Evolutionary conservation across 805 yeast species (phyloP).

Genomic region (Scheffersomyces ergatensis): DNA sequence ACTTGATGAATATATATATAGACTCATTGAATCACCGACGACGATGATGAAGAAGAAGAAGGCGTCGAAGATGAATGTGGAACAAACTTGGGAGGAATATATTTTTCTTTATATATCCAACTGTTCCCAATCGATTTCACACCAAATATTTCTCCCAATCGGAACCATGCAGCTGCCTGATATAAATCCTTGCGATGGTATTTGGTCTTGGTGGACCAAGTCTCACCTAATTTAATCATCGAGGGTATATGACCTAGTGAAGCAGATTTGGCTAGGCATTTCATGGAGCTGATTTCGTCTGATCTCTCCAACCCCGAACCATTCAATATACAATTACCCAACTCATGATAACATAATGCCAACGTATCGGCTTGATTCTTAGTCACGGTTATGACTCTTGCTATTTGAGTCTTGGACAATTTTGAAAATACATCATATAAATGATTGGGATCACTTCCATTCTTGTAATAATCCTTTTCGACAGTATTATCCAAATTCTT

Average conservation of each 20-base stretch:
- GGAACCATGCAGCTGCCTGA: constrained; percentile 68
- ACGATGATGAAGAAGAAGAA: too few species aligned
- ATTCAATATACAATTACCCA: constrained; percentile 54
- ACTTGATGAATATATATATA: too few species aligned
- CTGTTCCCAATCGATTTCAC: constrained; percentile 61
- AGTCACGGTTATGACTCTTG: constrained; percentile 29
- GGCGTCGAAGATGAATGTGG: not conserved
- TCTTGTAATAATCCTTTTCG: constrained; percentile 11
- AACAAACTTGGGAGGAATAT: constrained; percentile 20
- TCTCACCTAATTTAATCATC: constrained; percentile 64
- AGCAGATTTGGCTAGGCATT: constrained; percentile 62
- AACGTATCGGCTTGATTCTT: constrained; percentile 40
- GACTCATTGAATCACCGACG: too few species aligned
- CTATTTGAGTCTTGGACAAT: constrained; percentile 20
- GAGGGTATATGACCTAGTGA: constrained; percentile 67
- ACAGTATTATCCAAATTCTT: constrained; percentile 16
- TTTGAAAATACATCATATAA: constrained; percentile 21
- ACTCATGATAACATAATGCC: constrained; percentile 56
- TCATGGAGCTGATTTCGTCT: constrained; percentile 57
- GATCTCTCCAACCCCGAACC: constrained; percentile 53
- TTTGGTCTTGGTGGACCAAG: constrained; percentile 61
- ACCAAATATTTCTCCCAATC: constrained; percentile 64
- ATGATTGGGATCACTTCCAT: constrained; percentile 23
- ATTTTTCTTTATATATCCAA: constrained; percentile 75
- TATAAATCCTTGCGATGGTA: constrained; percentile 54